Percentiles rank a stretch among this genome's conserved stretches.
Conservation (phyloP, 371 early-diverging fungal species). For the Capniomyces stellatus region DNA sequence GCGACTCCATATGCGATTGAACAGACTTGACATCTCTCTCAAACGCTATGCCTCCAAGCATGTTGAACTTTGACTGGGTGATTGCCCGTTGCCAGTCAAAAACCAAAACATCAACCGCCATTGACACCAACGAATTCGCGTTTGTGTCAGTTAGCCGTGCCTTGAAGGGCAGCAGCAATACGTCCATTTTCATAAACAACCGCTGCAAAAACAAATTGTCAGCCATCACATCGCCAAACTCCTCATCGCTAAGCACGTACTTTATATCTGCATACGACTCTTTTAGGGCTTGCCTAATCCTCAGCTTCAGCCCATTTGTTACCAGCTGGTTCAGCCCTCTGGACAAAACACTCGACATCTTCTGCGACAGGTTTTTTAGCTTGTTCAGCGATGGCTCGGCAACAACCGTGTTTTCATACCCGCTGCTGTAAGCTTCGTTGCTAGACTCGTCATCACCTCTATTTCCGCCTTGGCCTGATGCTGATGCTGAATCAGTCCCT, state of each 20-base stretch:
- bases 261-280: constrained; percentile 67
- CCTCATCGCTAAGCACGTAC: constrained; percentile 75
- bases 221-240: constrained; percentile 66
- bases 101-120: constrained; percentile 39
- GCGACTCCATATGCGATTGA: constrained; percentile 40
- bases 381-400: constrained; percentile 10
- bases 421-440: constrained; percentile 6
- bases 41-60: constrained; percentile 36
- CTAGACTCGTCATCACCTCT: too few relatives aligned
- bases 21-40: constrained; percentile 74
- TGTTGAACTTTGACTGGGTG: constrained; percentile 67
- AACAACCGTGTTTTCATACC: constrained; percentile 1
- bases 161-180: constrained; percentile 35
- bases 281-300: constrained; percentile 55
- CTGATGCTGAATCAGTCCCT: too few relatives aligned
- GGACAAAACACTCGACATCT: constrained; percentile 22
- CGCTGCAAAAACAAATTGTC: constrained; percentile 59
- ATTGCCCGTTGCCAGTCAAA: constrained; percentile 75
- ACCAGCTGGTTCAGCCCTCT: constrained; percentile 63
- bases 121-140: constrained; percentile 36
- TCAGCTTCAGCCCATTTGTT: constrained; percentile 55
- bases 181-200: constrained; percentile 44
- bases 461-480: constrained; percentile 31
- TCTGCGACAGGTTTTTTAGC: constrained; percentile 8
- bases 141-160: constrained; percentile 43